Evolutionary conservation across 2,329 filamentous ascomycete genomes (phyloP).

Genomic region (Colletotrichum trifolii): DNA sequence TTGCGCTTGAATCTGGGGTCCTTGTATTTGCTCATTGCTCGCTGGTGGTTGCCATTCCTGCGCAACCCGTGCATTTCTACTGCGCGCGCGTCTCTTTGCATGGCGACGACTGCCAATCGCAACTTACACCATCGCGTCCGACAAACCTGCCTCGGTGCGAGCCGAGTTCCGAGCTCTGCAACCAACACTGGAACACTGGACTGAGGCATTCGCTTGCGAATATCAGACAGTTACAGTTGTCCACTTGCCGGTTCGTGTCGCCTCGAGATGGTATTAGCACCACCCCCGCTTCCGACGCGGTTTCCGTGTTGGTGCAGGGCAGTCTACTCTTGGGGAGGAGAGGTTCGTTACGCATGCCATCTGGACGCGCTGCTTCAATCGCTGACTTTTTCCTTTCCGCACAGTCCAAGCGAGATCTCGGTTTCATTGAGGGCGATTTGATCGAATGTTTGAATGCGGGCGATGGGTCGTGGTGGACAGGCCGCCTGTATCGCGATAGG

Average conservation of each 20-base stretch:
- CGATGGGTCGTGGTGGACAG: constrained; percentile 99
- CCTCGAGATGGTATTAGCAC: constrained; percentile 62
- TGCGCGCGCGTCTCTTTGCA: constrained; percentile 16
- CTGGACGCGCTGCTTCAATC: neutral
- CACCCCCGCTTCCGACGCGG: constrained; percentile 74
- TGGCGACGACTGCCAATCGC: constrained; percentile 15
- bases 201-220: constrained; percentile 1
- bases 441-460: constrained; percentile 99
- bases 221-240: neutral
- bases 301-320: constrained; percentile 95
- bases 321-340: constrained; percentile 93
- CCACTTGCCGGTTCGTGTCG: constrained; percentile 2
- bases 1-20: too few species aligned
- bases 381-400: constrained; percentile 39
- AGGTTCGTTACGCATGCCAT: constrained; percentile 59
- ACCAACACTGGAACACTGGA: constrained; percentile 27
- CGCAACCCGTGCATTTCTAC: constrained; percentile 1
- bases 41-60: constrained; percentile 5
- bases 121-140: constrained; percentile 26
- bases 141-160: constrained; percentile 23
- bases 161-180: constrained; percentile 19
- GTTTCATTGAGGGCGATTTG: constrained; percentile 96
- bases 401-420: constrained; percentile 89
- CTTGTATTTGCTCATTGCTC: constrained; percentile 10
- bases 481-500: constrained; percentile 87